These are phyloP conservation scores for Filobasidium uniguttulatum DNA, from an alignment of 1,284 basidiomycete genomes.

Conservation along the genomic window DNA sequence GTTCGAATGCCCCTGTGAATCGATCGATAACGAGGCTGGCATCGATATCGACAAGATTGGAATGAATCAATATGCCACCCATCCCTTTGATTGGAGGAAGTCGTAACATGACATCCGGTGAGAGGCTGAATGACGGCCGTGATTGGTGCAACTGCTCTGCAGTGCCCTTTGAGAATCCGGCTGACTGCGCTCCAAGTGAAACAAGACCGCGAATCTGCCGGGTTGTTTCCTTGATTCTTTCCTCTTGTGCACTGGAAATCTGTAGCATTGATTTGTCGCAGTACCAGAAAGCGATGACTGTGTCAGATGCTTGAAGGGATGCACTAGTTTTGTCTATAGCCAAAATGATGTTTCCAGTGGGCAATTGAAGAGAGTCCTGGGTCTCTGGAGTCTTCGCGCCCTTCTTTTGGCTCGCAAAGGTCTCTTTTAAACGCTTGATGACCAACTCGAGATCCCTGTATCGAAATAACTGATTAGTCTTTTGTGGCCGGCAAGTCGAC, in stretches of 20 bases:
- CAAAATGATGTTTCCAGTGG: too few relatives aligned
- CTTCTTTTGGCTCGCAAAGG: too few relatives aligned
- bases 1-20: slow-evolving; percentile 32
- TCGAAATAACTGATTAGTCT: too few relatives aligned
- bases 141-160: too few relatives aligned
- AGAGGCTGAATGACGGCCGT: too few relatives aligned
- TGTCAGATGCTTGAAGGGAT: background rate
- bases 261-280: background rate
- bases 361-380: too few relatives aligned
- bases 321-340: slow-evolving; percentile 21
- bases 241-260: background rate
- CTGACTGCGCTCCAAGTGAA: slow-evolving; percentile 5
- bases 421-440: too few relatives aligned
- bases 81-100: background rate
- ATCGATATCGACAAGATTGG: slow-evolving; percentile 12
- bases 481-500: too few relatives aligned
- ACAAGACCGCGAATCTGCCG: slow-evolving; percentile 4
- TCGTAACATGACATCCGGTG: background rate
- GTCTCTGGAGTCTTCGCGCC: too few relatives aligned
- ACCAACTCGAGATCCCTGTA: too few relatives aligned
- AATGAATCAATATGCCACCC: background rate
- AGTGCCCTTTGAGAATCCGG: slow-evolving; percentile 12
- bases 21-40: slow-evolving; percentile 27
- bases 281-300: background rate
- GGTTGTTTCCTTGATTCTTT: background rate